Percentiles rank a stretch among this genome's conserved stretches.
phyloP scores from a whole-genome alignment of 352 stramenopile species.

The Globisporangium polare region DNA sequence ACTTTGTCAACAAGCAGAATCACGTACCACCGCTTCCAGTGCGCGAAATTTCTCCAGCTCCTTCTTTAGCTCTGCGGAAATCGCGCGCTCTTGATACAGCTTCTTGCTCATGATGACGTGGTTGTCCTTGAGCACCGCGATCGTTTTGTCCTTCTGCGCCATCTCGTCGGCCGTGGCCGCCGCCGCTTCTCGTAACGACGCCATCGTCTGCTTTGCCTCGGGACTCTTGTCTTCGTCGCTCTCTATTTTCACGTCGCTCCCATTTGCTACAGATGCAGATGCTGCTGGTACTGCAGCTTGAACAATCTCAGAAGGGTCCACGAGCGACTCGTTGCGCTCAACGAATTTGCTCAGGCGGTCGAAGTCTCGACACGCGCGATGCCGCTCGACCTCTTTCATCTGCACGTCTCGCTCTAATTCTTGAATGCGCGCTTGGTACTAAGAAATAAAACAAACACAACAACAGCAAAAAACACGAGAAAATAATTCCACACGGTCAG shows the following conservation, averaged over 20 bases:
- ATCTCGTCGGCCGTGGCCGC: conserved; percentile 30
- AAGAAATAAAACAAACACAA: background rate
- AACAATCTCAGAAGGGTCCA: conserved; percentile 19
- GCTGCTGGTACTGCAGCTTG: conserved; percentile 11
- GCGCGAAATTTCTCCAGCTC: conserved; percentile 63
- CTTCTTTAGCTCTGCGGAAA: conserved; percentile 36
- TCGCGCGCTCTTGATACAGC: conserved; percentile 44
- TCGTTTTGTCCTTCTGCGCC: conserved; percentile 26
- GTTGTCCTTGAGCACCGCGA: conserved; percentile 36
- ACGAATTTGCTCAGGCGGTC: conserved; percentile 63
- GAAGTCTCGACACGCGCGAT: conserved; percentile 71
- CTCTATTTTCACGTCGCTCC: conserved; percentile 20
- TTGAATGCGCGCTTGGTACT: conserved; percentile 55
- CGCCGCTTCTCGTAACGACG: conserved; percentile 6
- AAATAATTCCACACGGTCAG: background rate
- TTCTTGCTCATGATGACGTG: conserved; percentile 36
- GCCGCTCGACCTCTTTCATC: conserved; percentile 70
- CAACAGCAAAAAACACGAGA: background rate
- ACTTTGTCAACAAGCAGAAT: background rate
- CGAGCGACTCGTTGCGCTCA: conserved; percentile 22
- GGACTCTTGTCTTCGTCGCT: background rate
- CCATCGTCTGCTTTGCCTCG: conserved; percentile 3
- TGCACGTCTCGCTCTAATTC: conserved; percentile 68
- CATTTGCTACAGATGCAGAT: conserved; percentile 8
- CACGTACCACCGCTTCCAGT: conserved; percentile 47